phyloP scores from a whole-genome alignment of 768 basidiomycete species.

The Pleurotus citrinopileatus region DNA sequence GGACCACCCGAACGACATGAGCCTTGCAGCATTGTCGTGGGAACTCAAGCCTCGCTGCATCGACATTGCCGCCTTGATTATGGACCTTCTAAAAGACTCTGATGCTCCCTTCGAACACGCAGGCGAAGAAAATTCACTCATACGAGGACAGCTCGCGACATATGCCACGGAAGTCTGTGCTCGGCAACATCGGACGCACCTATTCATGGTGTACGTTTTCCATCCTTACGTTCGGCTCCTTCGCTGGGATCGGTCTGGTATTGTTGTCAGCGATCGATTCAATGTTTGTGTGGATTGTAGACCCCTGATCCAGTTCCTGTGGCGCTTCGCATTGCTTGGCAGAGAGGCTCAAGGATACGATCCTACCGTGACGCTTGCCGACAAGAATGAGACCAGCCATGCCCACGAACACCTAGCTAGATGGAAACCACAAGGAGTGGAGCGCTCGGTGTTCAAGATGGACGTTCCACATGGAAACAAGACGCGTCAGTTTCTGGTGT shows the following conservation, averaged over 20 bases:
- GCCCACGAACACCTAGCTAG: too few species aligned
- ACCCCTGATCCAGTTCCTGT: constrained; percentile 23
- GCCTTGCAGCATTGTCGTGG: not conserved
- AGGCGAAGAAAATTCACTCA: not conserved
- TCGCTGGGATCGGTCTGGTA: constrained; percentile 31
- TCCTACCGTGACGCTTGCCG: not conserved
- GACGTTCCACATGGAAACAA: too few species aligned
- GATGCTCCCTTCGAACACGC: not conserved
- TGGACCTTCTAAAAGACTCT: not conserved
- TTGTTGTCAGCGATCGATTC: constrained; percentile 22
- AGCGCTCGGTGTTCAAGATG: too few species aligned
- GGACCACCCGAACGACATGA: not conserved
- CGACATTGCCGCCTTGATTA: not conserved
- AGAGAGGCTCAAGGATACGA: not conserved
- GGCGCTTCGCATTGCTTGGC: constrained; percentile 14
- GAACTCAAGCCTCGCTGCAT: not conserved
- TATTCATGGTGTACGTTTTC: constrained; percentile 27
- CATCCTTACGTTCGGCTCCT: constrained; percentile 24
- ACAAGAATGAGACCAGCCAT: not conserved
- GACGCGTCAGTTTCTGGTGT: too few species aligned
- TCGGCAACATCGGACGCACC: constrained; percentile 26
- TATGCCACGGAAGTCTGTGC: constrained; percentile 21
- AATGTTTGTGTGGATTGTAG: constrained; percentile 15
- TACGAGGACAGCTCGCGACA: constrained; percentile 20
- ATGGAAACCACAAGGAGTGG: too few species aligned